Evolutionary conservation across 805 yeast genomes (phyloP), one percentile per base, ranked within the genome.

Genomic region (Jamesozyma spencerorum): DNA sequence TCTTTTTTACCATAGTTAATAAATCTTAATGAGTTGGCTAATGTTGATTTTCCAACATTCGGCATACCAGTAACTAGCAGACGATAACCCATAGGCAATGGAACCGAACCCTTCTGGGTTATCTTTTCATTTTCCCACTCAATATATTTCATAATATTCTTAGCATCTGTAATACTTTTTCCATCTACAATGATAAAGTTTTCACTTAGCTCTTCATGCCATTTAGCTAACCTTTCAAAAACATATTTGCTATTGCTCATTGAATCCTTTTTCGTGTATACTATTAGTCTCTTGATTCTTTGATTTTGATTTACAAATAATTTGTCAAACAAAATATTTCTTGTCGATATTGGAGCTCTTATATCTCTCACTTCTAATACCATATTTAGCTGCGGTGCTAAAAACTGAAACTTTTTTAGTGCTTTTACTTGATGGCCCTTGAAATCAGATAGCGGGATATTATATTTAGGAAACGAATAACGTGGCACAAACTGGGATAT

Each of bases 1-100:
- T 43, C 42, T 27, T 49, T 52, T 5, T 54, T 44, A 1, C 60
- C 54, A 24, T 31, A 29, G 37, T 55, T 61, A 2, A 71, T 69
- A 6, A 63, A 64, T 43, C 96, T 63, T 38, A 88, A 63, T 0
- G 81, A 69, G 54, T 92, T 92, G 20, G 88, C 81, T 36, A 92
- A 58, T 0, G 96, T 82, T 11, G 95, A 83, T 60, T 92, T 92
- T 0, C 98, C 98, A n/a, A 87, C 94, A 57, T 92, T 92, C 1
- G 98, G 98, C 92, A 92, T 84, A 0, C 98, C 98, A 5, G 81
- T 79, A 34, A 90, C 75, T 68, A 88, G 68, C 42, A 84, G 60
- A 18, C 87, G 63, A 36, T 83, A 65, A 0, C 97, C 97, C 44
- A 87, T 60, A 0, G 97, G 96, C 0, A 95, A 94, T 1, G 79